Evolutionary conservation across 768 basidiomycete genomes (phyloP).

Genomic region (Tulasnella sp.): DNA sequence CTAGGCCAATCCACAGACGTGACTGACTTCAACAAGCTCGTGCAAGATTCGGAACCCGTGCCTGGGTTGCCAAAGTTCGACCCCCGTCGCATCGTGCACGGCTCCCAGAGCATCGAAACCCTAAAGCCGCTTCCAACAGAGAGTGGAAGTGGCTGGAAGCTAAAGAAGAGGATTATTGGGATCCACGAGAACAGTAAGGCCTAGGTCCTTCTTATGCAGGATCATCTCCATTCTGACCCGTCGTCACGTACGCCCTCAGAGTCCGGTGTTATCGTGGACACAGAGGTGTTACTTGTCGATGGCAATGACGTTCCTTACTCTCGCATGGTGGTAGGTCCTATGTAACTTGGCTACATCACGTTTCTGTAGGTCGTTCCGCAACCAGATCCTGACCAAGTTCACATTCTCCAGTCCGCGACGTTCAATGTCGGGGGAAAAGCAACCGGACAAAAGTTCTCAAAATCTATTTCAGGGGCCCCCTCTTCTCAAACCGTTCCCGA

Average conservation of each 20-base stretch:
- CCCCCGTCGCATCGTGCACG: constrained; percentile 76
- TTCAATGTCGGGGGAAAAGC: constrained; percentile 73
- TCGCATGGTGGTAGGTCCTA: constrained; percentile 59
- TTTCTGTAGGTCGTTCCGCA: neutral
- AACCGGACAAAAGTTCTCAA: constrained; percentile 45
- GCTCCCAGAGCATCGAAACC: constrained; percentile 76
- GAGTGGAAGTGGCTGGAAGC: constrained; percentile 79
- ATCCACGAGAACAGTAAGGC: constrained; percentile 70
- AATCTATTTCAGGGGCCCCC: constrained; percentile 63
- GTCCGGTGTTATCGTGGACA: constrained; percentile 71
- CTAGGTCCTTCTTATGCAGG: constrained; percentile 45
- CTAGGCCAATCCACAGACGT: constrained; percentile 65
- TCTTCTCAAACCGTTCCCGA: constrained; percentile 64
- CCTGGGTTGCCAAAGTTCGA: constrained; percentile 74
- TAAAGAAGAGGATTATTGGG: constrained; percentile 65
- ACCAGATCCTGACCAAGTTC: neutral
- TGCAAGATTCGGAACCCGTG: constrained; percentile 46
- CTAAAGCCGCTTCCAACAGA: constrained; percentile 75
- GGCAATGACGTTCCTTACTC: constrained; percentile 62
- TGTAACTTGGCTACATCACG: neutral
- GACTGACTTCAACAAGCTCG: constrained; percentile 62
- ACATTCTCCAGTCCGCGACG: constrained; percentile 54
- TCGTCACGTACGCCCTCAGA: constrained; percentile 48
- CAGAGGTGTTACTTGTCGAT: constrained; percentile 65
- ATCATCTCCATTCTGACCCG: neutral